These are phyloP conservation scores for Gnomoniopsis smithogilvyi DNA, from an alignment of 2,329 filamentous ascomycete genomes.

Conservation along the genomic window DNA sequence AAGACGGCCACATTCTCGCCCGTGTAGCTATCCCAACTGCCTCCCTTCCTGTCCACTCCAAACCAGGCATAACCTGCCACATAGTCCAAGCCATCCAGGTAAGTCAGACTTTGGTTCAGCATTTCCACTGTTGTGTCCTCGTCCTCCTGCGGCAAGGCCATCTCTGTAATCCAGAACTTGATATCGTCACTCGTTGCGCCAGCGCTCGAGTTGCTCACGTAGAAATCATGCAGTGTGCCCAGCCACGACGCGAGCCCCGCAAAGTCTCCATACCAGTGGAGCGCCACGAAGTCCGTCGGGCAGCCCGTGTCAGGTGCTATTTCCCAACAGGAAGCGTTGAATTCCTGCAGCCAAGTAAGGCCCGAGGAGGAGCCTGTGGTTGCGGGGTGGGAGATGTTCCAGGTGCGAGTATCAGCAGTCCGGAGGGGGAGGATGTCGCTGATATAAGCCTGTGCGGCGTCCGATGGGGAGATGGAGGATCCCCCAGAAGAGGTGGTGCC, in stretches of 20 bases:
- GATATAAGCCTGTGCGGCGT: constrained; percentile 36
- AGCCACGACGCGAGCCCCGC: constrained; percentile 34
- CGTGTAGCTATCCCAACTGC: constrained; percentile 37
- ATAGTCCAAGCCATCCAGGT: constrained; percentile 31
- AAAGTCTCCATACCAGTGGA: constrained; percentile 40
- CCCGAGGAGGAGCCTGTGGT: constrained; percentile 37
- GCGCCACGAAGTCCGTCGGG: constrained; percentile 37
- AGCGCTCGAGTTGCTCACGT: constrained; percentile 19
- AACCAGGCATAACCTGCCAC: constrained; percentile 40
- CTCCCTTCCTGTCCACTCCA: constrained; percentile 34
- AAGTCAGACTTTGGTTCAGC: constrained; percentile 36
- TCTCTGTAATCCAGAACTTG: constrained; percentile 37
- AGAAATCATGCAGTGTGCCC: constrained; percentile 32
- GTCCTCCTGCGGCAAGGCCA: constrained; percentile 34
- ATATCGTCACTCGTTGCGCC: constrained; percentile 17
- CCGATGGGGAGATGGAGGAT: constrained; percentile 34
- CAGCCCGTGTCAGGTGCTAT: constrained; percentile 33
- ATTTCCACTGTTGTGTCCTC: constrained; percentile 33
- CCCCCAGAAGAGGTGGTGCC: constrained; percentile 36
- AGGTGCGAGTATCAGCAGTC: constrained; percentile 22
- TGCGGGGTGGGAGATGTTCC: constrained; percentile 38
- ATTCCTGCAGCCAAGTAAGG: constrained; percentile 36
- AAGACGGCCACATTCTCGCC: constrained; percentile 36
- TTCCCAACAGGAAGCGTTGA: constrained; percentile 38
- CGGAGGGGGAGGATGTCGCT: constrained; percentile 34